Evolutionary conservation across 139 green algal genomes (phyloP).

Genomic region (Spirogloea muscicola): DNA sequence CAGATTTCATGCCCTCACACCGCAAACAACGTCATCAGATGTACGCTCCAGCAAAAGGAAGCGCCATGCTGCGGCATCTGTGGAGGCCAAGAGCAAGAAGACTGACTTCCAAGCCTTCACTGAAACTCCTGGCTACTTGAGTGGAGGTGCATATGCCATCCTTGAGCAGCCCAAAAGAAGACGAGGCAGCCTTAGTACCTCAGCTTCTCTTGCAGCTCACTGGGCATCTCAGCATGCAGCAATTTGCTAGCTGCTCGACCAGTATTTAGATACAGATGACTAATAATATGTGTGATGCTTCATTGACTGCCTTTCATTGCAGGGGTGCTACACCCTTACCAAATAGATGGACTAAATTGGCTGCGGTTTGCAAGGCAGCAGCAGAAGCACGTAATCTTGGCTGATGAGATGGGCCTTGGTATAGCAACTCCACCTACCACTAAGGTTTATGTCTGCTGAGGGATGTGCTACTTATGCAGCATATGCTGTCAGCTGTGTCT

Average conservation of each 20-base stretch:
- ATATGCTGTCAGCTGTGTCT: too few species aligned
- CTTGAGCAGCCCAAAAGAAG: neutral
- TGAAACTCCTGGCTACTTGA: neutral
- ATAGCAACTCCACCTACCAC: too few species aligned
- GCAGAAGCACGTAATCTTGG: slow-evolving; percentile 80
- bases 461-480: too few species aligned
- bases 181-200: neutral
- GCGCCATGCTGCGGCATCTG: neutral
- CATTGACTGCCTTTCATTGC: neutral
- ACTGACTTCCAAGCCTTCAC: neutral
- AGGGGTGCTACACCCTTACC: slow-evolving; percentile 67
- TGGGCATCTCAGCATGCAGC: neutral
- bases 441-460: too few species aligned
- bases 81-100: slow-evolving; percentile 18
- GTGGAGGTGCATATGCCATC: neutral
- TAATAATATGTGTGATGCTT: neutral
- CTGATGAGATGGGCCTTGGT: slow-evolving; percentile 86
- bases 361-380: slow-evolving; percentile 39
- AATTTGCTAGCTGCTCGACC: neutral
- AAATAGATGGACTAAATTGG: slow-evolving; percentile 76
- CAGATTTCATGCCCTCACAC: neutral
- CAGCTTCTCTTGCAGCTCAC: neutral
- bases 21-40: neutral
- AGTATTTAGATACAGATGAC: too few species aligned
- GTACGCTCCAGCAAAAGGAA: neutral